Evolutionary conservation across 306 rosid genomes (phyloP).

Genomic region (Casuarina equisetifolia): DNA sequence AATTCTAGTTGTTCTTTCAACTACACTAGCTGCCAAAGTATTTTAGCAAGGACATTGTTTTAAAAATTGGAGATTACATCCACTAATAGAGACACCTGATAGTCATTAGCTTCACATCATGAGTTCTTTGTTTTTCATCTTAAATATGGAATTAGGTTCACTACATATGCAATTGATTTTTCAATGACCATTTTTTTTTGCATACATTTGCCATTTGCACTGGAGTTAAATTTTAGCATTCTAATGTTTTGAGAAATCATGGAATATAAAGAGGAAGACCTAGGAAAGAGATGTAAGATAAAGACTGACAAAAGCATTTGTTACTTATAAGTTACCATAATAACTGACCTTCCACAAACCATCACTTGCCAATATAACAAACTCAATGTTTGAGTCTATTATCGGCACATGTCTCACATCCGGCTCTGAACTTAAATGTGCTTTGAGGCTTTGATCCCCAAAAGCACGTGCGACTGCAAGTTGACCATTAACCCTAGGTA

Average conservation of each 20-base stretch:
- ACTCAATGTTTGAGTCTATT: constrained; percentile 4
- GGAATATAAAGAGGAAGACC: neutral
- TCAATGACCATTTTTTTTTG: neutral
- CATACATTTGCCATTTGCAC: too few species aligned
- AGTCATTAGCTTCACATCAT: too few species aligned
- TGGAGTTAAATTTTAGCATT: neutral
- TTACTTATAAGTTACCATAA: neutral
- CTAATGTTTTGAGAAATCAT: constrained; percentile 1
- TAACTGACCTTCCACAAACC: constrained; percentile 27
- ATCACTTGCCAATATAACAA: constrained; percentile 23
- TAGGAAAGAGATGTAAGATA: neutral
- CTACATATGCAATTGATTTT: neutral
- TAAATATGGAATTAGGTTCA: too few species aligned
- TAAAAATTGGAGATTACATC: too few species aligned
- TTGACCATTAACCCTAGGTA: constrained; percentile 26
- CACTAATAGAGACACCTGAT: too few species aligned
- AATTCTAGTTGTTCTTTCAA: too few species aligned
- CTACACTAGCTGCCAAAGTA: too few species aligned
- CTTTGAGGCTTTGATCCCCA: constrained; percentile 24
- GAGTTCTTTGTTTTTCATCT: neutral
- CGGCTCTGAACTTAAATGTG: constrained; percentile 25
- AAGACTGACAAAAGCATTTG: neutral
- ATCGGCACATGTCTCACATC: constrained; percentile 19
- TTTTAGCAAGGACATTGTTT: too few species aligned
- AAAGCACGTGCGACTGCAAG: constrained; percentile 29